Base-by-base conservation (phyloP, 768 basidiomycete species). In the Sutorius australiensis region DNA sequence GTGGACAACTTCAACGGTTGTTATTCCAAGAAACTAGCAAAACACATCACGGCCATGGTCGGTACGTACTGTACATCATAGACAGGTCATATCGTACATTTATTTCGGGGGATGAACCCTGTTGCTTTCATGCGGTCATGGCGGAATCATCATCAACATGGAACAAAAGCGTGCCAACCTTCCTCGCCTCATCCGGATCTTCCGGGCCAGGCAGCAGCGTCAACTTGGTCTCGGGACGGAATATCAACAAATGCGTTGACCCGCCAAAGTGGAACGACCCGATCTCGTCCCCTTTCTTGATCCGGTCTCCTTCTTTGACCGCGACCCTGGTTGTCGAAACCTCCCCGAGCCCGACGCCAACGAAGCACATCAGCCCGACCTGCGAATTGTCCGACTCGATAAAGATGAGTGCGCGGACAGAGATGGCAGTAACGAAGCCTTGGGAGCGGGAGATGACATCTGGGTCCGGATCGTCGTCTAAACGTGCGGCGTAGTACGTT, bases 401-500 rank as follows among this genome's bases (percentile, higher is more conserved):
- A 11, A 38, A 38, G 37, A 38, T 6, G 17, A 38, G 17, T 0
- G 37, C 37, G 17, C 37, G 37, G 9, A 17, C 11, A 11, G 37
- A 38, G 5, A 38, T 38, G n/a, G 37, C 37, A 1, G 37, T 38
- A n/a, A 38, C 36, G 17, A 37, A 37, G 36, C 7, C 36, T n/a
- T 37, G 36, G 9, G 36, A 37, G 13, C 36, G 37, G 36, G 37
- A 38, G 37, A 38, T 17, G 17, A 38, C 17, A 16, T 41, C 40
- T 41, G 21, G 40, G 14, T 41, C 40, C 6, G 69, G 67, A 13
- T 65, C 53, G 13, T 58, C 61, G 50, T 51, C 63, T 16, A 71
- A 68, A 5, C 69, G 66, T 13, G 69, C 65, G 13, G 75, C 74
- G 58, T 76, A 84, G 62, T 80, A 81, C 2, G 76, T 77, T 3